These are phyloP conservation scores for Sordaria brevicollis DNA, from an alignment of 495 filamentous ascomycete species.

Conservation along the genomic window DNA sequence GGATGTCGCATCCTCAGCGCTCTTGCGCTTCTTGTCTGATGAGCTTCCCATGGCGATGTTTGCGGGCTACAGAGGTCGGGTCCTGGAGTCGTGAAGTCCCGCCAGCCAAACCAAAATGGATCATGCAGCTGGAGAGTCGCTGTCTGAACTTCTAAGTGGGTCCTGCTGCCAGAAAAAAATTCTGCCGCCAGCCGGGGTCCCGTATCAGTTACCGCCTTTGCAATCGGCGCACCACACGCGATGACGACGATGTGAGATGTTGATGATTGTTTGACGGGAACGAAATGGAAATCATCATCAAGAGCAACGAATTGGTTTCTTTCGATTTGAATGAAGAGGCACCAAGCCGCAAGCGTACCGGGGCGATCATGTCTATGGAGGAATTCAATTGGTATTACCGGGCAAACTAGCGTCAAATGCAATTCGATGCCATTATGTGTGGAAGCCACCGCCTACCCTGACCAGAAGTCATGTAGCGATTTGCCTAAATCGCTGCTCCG, in stretches of 20 bases:
- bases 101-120: not conserved
- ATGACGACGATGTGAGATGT: not conserved
- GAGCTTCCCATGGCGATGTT: constrained; percentile 39
- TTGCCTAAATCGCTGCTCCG: not conserved
- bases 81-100: not conserved
- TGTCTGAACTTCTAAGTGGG: not conserved
- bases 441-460: not conserved
- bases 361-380: not conserved
- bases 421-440: not conserved
- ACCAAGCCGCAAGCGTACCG: not conserved
- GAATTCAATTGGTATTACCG: not conserved
- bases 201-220: not conserved
- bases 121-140: not conserved
- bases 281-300: not conserved
- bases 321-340: not conserved
- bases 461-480: not conserved
- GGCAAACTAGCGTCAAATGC: not conserved
- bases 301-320: not conserved
- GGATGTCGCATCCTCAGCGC: constrained; percentile 38
- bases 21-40: constrained; percentile 66
- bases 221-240: not conserved
- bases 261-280: not conserved
- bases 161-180: not conserved
- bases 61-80: not conserved
- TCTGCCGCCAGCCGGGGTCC: not conserved